These are phyloP conservation scores for Euphrasia arctica DNA, from an alignment of 305 asterid species.

Conservation along the genomic window DNA sequence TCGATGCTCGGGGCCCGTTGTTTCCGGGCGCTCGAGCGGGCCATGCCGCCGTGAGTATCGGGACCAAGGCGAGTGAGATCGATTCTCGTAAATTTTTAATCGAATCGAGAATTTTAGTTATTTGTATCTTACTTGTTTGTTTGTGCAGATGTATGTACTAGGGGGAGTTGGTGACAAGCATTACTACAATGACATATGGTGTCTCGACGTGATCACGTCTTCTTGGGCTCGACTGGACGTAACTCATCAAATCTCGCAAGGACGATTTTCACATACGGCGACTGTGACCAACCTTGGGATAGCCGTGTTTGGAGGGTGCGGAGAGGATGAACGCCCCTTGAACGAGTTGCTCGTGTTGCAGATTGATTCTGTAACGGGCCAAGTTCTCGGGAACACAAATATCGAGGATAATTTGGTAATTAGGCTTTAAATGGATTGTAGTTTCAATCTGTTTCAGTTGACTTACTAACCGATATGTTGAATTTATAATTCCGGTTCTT, in stretches of 20 bases:
- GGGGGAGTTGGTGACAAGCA: conserved; percentile 93
- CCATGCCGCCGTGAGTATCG: conserved; percentile 78
- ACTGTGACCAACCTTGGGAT: conserved; percentile 52
- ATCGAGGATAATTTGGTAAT: conserved; percentile 38
- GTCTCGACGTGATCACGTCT: conserved; percentile 51
- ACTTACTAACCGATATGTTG: neutral
- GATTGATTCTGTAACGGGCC: conserved; percentile 37
- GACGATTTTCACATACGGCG: conserved; percentile 92
- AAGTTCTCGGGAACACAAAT: conserved; percentile 29
- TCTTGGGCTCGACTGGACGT: conserved; percentile 70
- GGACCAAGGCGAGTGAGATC: conserved; percentile 81
- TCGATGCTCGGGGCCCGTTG: conserved; percentile 46
- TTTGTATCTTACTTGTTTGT: too few species aligned
- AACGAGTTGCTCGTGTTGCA: conserved; percentile 76
- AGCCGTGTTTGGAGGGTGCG: conserved; percentile 95
- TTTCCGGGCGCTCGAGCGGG: conserved; percentile 84
- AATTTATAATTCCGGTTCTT: conserved; percentile 8
- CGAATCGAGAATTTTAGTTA: too few species aligned
- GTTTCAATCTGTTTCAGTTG: neutral
- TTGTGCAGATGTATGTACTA: conserved; percentile 75
- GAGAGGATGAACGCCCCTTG: conserved; percentile 90
- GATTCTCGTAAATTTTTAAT: too few species aligned
- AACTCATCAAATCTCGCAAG: conserved; percentile 60
- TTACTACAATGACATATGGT: conserved; percentile 83
- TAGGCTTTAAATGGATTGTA: neutral